phyloP scores from a whole-genome alignment of 768 basidiomycete species.

The Boletales sp. region DNA sequence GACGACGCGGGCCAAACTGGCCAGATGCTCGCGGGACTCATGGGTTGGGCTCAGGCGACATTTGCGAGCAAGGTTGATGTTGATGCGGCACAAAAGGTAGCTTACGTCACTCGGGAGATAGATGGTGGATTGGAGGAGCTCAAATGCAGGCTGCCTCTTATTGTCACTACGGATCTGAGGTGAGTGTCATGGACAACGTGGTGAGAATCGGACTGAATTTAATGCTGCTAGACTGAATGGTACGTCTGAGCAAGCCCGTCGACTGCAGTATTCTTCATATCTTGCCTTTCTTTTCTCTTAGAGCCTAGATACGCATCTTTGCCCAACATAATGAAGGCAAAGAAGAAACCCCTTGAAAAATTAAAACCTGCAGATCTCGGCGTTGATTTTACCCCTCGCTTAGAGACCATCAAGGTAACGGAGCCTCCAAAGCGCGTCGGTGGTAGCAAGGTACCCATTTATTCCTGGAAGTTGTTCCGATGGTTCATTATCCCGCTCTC shows the following conservation, averaged over 20 bases:
- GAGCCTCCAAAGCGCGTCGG: constrained; percentile 91
- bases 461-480: neutral
- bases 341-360: constrained; percentile 95
- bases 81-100: constrained; percentile 58
- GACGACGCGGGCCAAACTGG: constrained; percentile 95
- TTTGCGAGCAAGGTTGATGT: constrained; percentile 88
- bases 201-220: neutral
- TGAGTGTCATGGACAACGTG: constrained; percentile 35
- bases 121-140: constrained; percentile 92
- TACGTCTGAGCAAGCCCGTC: constrained; percentile 25
- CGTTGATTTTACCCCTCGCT: constrained; percentile 74
- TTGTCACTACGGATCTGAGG: constrained; percentile 93
- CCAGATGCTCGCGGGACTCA: constrained; percentile 92
- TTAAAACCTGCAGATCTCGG: constrained; percentile 74
- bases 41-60: constrained; percentile 92
- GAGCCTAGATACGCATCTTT: constrained; percentile 98
- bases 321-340: constrained; percentile 99
- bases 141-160: constrained; percentile 70
- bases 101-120: constrained; percentile 80
- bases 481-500: neutral
- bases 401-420: constrained; percentile 83
- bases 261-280: neutral
- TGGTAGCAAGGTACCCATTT: constrained; percentile 72
- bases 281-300: constrained; percentile 25
- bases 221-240: constrained; percentile 61